These are phyloP conservation scores for Papilionanthe hybrid DNA, from an alignment of 116 monocot genomes.

Conservation along the genomic window DNA sequence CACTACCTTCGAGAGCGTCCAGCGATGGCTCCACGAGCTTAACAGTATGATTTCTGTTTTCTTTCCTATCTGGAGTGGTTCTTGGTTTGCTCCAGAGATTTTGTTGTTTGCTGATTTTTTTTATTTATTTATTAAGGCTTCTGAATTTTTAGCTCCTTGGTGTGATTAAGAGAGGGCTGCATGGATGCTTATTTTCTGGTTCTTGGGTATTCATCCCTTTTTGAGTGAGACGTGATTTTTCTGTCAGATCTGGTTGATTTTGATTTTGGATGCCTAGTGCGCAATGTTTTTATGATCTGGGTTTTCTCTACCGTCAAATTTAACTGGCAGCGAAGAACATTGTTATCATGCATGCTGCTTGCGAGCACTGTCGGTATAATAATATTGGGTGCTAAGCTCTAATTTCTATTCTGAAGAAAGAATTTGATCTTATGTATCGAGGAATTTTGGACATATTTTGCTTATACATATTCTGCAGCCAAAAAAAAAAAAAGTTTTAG, in stretches of 20 bases:
- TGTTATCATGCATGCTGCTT: not conserved
- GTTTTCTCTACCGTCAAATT: not conserved
- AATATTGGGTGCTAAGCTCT: not conserved
- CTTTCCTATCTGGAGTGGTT: not conserved
- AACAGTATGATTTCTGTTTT: conserved; percentile 1
- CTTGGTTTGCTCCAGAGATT: not conserved
- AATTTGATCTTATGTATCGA: not conserved
- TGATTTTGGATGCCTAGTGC: not conserved
- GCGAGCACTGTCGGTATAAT: not conserved
- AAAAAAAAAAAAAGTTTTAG: not conserved
- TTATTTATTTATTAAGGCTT: not conserved
- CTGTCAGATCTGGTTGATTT: conserved; percentile 3
- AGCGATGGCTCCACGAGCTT: conserved; percentile 8
- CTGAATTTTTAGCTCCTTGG: not conserved
- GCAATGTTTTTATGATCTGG: not conserved
- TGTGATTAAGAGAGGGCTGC: not conserved
- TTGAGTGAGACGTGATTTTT: not conserved
- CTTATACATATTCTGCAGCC: not conserved
- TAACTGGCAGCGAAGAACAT: not conserved
- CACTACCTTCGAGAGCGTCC: conserved; percentile 5
- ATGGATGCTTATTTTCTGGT: not conserved
- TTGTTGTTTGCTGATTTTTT: not conserved
- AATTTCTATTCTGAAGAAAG: not conserved
- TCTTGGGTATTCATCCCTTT: not conserved
- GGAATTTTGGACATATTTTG: not conserved